Evolutionary conservation across 129 eudicot species (phyloP), one percentile per base, ranked within the genome.

Genomic region (Glebionis coronaria): DNA sequence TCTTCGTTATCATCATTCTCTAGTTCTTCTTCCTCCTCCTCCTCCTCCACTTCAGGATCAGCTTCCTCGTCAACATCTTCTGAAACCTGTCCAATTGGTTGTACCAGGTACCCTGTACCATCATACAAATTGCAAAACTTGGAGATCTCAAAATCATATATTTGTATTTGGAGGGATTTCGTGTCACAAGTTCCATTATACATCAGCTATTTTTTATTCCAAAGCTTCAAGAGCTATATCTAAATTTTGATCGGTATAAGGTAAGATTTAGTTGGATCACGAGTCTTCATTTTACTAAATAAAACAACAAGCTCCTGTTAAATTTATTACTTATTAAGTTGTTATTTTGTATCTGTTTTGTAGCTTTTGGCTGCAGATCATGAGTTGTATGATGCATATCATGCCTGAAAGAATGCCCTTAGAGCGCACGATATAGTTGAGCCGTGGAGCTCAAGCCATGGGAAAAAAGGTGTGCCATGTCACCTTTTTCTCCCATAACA

Each of bases 61-160:
- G 78, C 73, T 52, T 82, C 93, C 71, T 82, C 79, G 49, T 63
- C 81, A 42, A 71, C 87, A 61, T 46, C 83, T 45, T 71, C 87
- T 68, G 76, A 78, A 57, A 57, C 84, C 70, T 84, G 90, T 12
- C 20, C 80, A 12, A 87, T 95, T 52, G 95, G 97, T 56, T 91
- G 97, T 46, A 91, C 88, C 67, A 91, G 82, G 81, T 82, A 91
- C 7, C 93, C 95, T 31, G 80, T 51, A 16, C 74, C 95, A 47
- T 70, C 63, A 74, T 91, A 95, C 56, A n/a, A n/a, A n/a, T n/a
- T n/a, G n/a, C n/a, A n/a, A n/a, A n/a, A n/a, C n/a, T n/a, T n/a
- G n/a, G n/a, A 29, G 29, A 67, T 31, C 72, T 67, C n/a, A 50
- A 53, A 54, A 18, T 31, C 3, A 20, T 53, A 55, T 19, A 13